Percentiles rank a stretch among this genome's conserved stretches.
phyloP scores from a whole-genome alignment of 768 basidiomycete genomes.

The Hericium alpestre region DNA sequence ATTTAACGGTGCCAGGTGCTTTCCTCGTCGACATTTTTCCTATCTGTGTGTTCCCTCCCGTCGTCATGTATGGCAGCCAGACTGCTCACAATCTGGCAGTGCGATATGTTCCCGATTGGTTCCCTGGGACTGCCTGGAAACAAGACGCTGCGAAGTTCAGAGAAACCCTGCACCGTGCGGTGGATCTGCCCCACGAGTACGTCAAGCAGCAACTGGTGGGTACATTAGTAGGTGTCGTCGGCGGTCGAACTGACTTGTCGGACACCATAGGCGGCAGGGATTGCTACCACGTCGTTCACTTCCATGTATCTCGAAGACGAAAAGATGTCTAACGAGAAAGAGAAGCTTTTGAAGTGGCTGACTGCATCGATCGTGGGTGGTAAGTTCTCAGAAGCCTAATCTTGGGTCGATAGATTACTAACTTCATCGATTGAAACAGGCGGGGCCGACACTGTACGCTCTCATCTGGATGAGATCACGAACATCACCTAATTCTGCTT shows the following conservation, averaged over 20 bases:
- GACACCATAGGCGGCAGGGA: slow-evolving; percentile 9
- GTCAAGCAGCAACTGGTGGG: slow-evolving; percentile 10
- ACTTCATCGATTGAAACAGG: neutral
- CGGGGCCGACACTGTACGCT: neutral
- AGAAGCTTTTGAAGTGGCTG: slow-evolving; percentile 15
- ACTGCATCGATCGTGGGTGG: slow-evolving; percentile 1
- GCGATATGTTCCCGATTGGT: slow-evolving; percentile 20
- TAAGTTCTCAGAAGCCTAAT: neutral
- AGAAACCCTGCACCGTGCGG: neutral
- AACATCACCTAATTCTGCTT: neutral
- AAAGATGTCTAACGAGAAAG: slow-evolving; percentile 2
- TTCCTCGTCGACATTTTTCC: slow-evolving; percentile 17
- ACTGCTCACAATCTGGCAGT: slow-evolving; percentile 8
- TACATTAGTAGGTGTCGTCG: neutral
- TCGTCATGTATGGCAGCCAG: neutral
- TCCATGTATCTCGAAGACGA: slow-evolving; percentile 6
- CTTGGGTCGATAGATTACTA: neutral
- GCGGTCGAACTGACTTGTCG: neutral
- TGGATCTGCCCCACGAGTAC: slow-evolving; percentile 11
- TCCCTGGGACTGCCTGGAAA: slow-evolving; percentile 23
- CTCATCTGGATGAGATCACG: neutral
- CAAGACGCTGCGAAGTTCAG: neutral
- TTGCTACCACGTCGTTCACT: slow-evolving; percentile 7
- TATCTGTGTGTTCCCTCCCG: slow-evolving; percentile 7
- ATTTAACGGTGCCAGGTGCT: slow-evolving; percentile 8